A percentile compares a stretch with the other conserved stretches of the same genome.
Conservation (phyloP, 1,284 basidiomycete species). For the Bondarzewia mesenterica region DNA sequence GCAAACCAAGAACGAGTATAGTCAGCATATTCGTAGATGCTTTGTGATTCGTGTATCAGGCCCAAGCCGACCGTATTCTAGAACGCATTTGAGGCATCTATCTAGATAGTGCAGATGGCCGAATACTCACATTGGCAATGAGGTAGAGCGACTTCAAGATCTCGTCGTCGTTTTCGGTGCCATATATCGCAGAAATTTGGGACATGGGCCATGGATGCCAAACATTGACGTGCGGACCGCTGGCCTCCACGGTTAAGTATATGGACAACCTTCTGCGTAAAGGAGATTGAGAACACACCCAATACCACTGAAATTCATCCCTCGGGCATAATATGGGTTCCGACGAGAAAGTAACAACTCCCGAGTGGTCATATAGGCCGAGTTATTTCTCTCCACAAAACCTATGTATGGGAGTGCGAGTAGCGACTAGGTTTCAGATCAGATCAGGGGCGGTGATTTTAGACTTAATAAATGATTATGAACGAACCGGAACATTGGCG, state of each 20-base stretch:
- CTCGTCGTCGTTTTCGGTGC: conserved; percentile 62
- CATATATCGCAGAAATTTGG: conserved; percentile 64
- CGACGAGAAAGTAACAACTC: conserved; percentile 49
- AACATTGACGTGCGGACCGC: conserved; percentile 66
- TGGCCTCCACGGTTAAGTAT: conserved; percentile 17
- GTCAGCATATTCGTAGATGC: conserved; percentile 46
- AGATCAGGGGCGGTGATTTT: no score
- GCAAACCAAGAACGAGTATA: conserved; percentile 80
- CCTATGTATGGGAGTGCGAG: conserved; percentile 73
- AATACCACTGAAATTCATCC: conserved; percentile 56
- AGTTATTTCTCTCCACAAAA: conserved; percentile 53
- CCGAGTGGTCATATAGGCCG: conserved; percentile 54
- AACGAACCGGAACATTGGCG: conserved; percentile 68
- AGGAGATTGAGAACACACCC: conserved; percentile 33
- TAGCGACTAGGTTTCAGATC: conserved; percentile 39
- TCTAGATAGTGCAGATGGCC: not conserved
- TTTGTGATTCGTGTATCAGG: conserved; percentile 68
- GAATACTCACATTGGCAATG: conserved; percentile 45
- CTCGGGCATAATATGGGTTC: conserved; percentile 66
- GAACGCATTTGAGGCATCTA: not conserved
- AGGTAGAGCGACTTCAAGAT: conserved; percentile 50
- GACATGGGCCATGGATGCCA: conserved; percentile 81
- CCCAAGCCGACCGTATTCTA: conserved; percentile 70
- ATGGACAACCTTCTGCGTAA: not conserved
- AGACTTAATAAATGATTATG: no score